Percentiles rank a stretch among this genome's conserved stretches.
These are phyloP conservation scores for Ilyonectria sp. DNA, from an alignment of 2,329 filamentous ascomycete genomes.

Conservation along the genomic window DNA sequence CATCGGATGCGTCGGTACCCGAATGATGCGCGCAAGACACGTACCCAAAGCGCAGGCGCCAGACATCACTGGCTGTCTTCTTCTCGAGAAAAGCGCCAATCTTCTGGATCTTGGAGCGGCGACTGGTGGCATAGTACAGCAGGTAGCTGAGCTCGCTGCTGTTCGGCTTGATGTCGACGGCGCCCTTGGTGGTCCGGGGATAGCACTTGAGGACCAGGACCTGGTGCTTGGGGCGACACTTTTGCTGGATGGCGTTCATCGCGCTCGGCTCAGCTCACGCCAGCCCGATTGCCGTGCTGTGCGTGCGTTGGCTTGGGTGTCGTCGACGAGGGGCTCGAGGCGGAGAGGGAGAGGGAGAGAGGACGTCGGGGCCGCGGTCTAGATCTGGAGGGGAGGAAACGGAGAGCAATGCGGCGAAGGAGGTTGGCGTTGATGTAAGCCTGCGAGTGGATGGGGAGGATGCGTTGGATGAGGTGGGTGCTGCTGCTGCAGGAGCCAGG, in stretches of 20 bases:
- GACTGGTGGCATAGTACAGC: conserved; percentile 95
- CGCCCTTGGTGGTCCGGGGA: conserved; percentile 90
- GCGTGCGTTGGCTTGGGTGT: neutral
- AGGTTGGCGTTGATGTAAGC: conserved; percentile 40
- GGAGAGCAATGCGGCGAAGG: conserved; percentile 33
- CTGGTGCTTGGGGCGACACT: conserved; percentile 94
- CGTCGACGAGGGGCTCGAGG: neutral
- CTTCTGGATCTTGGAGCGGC: conserved; percentile 95
- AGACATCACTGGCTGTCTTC: conserved; percentile 92
- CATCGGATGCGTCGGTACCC: conserved; percentile 36
- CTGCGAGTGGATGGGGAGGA: conserved; percentile 14
- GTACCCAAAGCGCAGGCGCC: conserved; percentile 88
- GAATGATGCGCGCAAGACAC: conserved; percentile 44
- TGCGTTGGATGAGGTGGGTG: conserved; percentile 35
- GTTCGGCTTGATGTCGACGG: conserved; percentile 94
- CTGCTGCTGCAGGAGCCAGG: conserved; percentile 28
- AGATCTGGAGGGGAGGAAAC: conserved; percentile 16
- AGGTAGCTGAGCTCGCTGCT: conserved; percentile 97
- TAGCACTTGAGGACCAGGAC: conserved; percentile 97
- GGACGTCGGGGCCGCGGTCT: conserved; percentile 12
- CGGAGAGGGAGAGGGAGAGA: neutral
- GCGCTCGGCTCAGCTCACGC: conserved; percentile 38
- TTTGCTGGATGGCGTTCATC: conserved; percentile 78
- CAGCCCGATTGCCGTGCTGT: conserved; percentile 27
- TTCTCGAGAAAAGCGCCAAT: conserved; percentile 96